phyloP scores from a whole-genome alignment of 495 filamentous ascomycete species.

The Xylaria palmicola region DNA sequence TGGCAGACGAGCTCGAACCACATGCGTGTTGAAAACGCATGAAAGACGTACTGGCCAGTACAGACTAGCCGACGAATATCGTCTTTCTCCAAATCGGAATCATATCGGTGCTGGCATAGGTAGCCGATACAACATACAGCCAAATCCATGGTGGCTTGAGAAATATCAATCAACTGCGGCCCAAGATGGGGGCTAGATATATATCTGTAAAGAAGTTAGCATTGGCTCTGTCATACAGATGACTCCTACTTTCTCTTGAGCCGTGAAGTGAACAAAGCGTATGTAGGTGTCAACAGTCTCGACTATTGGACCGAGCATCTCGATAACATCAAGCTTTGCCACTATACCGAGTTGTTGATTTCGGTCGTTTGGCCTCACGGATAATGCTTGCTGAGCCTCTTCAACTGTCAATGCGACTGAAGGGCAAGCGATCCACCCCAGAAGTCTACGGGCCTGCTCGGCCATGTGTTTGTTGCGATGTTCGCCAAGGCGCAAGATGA shows the following conservation, averaged over 20 bases:
- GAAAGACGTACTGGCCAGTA: not conserved
- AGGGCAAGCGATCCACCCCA: not conserved
- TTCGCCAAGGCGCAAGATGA: not conserved
- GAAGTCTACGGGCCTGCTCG: not conserved
- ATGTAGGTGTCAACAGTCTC: constrained; percentile 30
- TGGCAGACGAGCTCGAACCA: not conserved
- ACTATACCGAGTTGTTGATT: not conserved
- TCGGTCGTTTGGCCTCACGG: not conserved
- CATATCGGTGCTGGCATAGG: not conserved
- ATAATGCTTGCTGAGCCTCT: not conserved
- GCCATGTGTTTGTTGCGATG: not conserved
- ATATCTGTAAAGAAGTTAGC: not conserved
- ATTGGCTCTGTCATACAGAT: not conserved
- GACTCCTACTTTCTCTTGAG: constrained; percentile 27
- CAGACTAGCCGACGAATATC: not conserved
- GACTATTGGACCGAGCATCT: constrained; percentile 25
- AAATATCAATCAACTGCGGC: not conserved
- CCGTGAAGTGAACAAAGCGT: constrained; percentile 38
- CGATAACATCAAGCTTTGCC: constrained; percentile 7
- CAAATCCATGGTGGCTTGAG: not conserved
- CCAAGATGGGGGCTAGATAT: not conserved
- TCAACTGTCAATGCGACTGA: not conserved
- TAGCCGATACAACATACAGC: not conserved
- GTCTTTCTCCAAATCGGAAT: not conserved
- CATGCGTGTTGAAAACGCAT: not conserved